Base-by-base conservation (phyloP, 495 filamentous ascomycete species). In the Mytilinidion resinicola region DNA sequence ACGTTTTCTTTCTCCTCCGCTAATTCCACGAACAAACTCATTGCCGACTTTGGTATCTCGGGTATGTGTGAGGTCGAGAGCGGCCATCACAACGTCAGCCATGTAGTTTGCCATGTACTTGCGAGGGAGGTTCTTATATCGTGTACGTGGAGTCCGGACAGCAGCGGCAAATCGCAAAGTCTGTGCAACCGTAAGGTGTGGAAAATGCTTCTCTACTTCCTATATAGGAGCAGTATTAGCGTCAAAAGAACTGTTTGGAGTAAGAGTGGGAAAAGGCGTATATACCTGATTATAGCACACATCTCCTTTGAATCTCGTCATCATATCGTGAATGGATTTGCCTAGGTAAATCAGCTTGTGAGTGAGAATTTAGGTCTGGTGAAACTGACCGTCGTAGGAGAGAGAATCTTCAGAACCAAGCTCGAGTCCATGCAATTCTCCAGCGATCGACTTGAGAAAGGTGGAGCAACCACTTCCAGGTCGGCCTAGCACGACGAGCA, bases 261-360 rank as follows among this genome's bases (percentile, higher is more conserved):
- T n/a, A n/a, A n/a, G n/a, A n/a, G n/a, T n/a, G n/a, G n/a, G n/a
- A n/a, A n/a, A n/a, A n/a, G n/a, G n/a, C n/a, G n/a, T n/a, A n/a
- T n/a, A n/a, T n/a, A n/a, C n/a, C n/a, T 87, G 86, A 43, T 85
- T 87, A 67, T 90, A 91, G 66, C 91, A 88, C 65, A 82, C 85
- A 71, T 91, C 89, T 53, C 89, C 89, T 37, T 86, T 84, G 58
- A 89, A 89, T 19, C 80, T 75, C 11, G 72, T 78, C 59, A 86
- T 82, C 82, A 89, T 86, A 59, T 8, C 76, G 77, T 68, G 83
- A 72, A 44, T 41, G 4, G 37, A 19, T 6, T 25, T 53, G 9
- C 44, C 44, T 48, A 19, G n/a, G n/a, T n/a, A n/a, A n/a, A n/a
- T n/a, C 14, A 48, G 17, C 10, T 48, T 39, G 8, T 8, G 37